Evolutionary conservation across 2,329 filamentous ascomycete genomes (phyloP).

Genomic region (Emmonsiellopsis sp.): DNA sequence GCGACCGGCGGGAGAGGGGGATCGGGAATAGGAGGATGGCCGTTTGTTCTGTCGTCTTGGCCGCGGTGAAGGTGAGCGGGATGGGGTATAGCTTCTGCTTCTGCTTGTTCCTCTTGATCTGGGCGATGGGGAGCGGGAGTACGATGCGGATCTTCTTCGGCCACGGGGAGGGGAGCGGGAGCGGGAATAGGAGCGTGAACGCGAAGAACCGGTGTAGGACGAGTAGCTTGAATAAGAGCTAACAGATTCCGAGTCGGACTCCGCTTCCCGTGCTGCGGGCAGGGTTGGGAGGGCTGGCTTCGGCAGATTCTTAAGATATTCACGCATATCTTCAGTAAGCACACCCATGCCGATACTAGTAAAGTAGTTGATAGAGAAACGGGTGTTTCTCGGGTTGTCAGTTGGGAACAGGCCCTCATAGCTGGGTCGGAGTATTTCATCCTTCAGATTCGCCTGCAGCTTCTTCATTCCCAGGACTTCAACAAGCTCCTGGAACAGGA

Average conservation of each 20-base stretch:
- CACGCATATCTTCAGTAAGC: conserved; percentile 90
- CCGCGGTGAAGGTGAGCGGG: conserved; percentile 24
- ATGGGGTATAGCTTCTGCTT: conserved; percentile 26
- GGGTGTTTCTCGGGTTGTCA: conserved; percentile 79
- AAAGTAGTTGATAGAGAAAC: conserved; percentile 99
- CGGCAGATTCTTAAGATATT: conserved; percentile 78
- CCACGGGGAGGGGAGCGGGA: conserved; percentile 35
- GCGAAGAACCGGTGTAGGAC: conserved; percentile 46
- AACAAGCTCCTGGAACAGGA: conserved; percentile 83
- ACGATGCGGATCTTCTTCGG: conserved; percentile 14
- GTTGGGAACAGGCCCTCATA: conserved; percentile 81
- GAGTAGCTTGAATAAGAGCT: conserved; percentile 66
- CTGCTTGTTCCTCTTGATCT: conserved; percentile 16
- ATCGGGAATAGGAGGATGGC: conserved; percentile 25
- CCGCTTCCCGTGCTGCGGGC: conserved; percentile 40
- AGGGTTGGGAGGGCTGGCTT: conserved; percentile 69
- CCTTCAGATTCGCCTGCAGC: conserved; percentile 64
- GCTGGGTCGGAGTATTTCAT: conserved; percentile 67
- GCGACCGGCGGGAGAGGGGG: conserved; percentile 17
- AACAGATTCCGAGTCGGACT: conserved; percentile 58
- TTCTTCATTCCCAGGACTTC: conserved; percentile 79
- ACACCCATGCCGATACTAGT: conserved; percentile 94
- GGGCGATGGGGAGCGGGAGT: conserved; percentile 27
- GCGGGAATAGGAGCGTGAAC: conserved; percentile 34
- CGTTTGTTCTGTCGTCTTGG: conserved; percentile 18